Evolutionary conservation across 73 alveolate species (phyloP).

Genomic region (Breviolum minutum): DNA sequence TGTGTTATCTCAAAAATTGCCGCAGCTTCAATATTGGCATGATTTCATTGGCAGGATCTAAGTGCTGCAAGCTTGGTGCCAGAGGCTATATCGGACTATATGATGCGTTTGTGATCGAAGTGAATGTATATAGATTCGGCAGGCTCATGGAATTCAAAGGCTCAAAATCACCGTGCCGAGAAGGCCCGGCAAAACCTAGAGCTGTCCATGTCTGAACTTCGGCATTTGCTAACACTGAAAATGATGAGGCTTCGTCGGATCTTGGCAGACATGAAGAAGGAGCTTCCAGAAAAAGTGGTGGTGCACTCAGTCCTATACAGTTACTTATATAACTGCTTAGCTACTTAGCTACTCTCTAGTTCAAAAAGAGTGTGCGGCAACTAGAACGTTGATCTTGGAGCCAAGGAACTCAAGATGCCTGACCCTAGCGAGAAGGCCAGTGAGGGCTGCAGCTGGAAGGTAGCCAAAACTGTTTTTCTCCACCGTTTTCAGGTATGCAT

Average conservation of each 20-base stretch:
- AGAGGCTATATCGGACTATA: not conserved
- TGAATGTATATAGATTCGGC: not conserved
- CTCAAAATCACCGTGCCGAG: slow-evolving; percentile 56
- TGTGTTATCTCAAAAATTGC: not conserved
- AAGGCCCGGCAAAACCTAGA: not conserved
- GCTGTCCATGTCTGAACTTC: not conserved
- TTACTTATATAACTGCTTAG: not conserved
- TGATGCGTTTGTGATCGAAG: not conserved
- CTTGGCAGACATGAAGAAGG: slow-evolving; percentile 22
- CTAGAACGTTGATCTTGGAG: not conserved
- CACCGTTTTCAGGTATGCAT: not conserved
- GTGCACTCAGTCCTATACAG: not conserved
- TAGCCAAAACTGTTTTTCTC: not conserved
- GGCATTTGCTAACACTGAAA: no score
- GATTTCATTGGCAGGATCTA: slow-evolving; percentile 23
- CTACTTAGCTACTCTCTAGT: not conserved
- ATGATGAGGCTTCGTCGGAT: slow-evolving; percentile 26
- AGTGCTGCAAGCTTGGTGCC: slow-evolving; percentile 68
- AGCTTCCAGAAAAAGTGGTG: slow-evolving; percentile 17
- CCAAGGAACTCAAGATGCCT: slow-evolving; percentile 22
- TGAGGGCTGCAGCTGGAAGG: no score
- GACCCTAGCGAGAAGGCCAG: slow-evolving; percentile 15
- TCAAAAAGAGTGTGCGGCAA: not conserved
- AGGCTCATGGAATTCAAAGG: slow-evolving; percentile 60
- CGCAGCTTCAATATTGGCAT: not conserved